Evolutionary conservation across 805 yeast species (phyloP).

Genomic region (Schwanniomyces polymorphus): DNA sequence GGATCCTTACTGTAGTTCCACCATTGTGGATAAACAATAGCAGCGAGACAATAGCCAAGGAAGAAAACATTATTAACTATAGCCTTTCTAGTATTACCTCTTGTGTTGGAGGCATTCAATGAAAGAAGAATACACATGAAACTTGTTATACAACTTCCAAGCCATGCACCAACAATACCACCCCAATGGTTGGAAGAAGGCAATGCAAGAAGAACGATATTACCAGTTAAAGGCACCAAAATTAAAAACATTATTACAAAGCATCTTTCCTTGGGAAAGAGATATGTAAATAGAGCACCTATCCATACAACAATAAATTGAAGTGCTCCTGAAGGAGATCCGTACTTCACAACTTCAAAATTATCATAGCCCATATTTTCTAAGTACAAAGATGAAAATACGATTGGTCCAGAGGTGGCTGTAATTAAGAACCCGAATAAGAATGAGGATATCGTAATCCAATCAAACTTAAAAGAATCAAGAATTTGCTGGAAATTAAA

Average conservation of each 20-base stretch:
- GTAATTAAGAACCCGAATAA: conserved; percentile 13
- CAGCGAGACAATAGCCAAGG: conserved; percentile 15
- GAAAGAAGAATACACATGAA: conserved; percentile 10
- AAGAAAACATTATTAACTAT: conserved; percentile 12
- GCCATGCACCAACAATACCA: conserved; percentile 12
- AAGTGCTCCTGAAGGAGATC: conserved; percentile 28
- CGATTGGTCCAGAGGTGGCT: conserved; percentile 18
- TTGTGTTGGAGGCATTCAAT: conserved; percentile 9
- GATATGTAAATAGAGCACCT: conserved; percentile 12
- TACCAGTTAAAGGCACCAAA: conserved; percentile 20
- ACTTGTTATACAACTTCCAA: conserved; percentile 12
- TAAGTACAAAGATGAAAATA: conserved; percentile 16
- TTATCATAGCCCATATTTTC: conserved; percentile 12
- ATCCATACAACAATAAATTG: conserved; percentile 22
- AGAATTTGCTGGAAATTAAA: conserved; percentile 21
- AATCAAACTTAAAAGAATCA: conserved; percentile 22
- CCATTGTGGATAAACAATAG: conserved; percentile 17
- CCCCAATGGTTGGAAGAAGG: conserved; percentile 18
- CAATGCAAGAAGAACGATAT: conserved; percentile 12
- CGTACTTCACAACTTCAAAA: conserved; percentile 19
- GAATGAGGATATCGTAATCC: conserved; percentile 10
- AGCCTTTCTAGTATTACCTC: conserved; percentile 14
- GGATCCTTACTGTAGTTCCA: conserved; percentile 13
- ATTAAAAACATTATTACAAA: conserved; percentile 11
- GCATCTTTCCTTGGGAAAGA: conserved; percentile 20